phyloP scores from a whole-genome alignment of 257 asterid species.

The Henckelia pumila region DNA sequence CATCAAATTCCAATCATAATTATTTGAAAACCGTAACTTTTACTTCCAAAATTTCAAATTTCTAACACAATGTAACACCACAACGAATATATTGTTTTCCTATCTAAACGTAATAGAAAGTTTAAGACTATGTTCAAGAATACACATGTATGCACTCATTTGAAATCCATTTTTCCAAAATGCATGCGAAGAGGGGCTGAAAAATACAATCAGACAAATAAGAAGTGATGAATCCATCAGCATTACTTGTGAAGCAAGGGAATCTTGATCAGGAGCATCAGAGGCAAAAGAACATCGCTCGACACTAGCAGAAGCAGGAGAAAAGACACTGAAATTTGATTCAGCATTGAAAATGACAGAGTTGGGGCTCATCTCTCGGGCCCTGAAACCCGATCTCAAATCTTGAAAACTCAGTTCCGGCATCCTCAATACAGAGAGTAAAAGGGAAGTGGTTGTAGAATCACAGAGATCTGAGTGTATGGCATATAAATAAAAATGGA shows the following conservation, averaged over 20 bases:
- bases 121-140: slow-evolving; percentile 11
- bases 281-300: slow-evolving; percentile 91
- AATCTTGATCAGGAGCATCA: slow-evolving; percentile 64
- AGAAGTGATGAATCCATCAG: neutral
- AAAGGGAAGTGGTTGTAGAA: neutral
- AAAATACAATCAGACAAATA: neutral
- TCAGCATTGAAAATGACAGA: slow-evolving; percentile 75
- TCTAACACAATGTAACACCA: neutral
- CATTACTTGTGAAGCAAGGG: slow-evolving; percentile 51
- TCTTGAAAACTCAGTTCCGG: slow-evolving; percentile 51
- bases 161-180: neutral
- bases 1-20: neutral
- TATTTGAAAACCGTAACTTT: too few relatives aligned
- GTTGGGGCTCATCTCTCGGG: slow-evolving; percentile 79
- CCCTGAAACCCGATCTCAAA: slow-evolving; percentile 48
- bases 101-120: slow-evolving; percentile 4
- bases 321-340: slow-evolving; percentile 74
- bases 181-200: neutral
- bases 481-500: neutral
- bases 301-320: slow-evolving; percentile 84
- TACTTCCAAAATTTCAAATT: neutral
- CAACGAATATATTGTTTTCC: slow-evolving; percentile 13
- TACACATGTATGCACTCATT: neutral
- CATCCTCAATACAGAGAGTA: slow-evolving; percentile 28
- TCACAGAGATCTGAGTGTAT: neutral